A percentile compares a stretch with the other conserved stretches of the same genome.
Conservation (phyloP, 345 rosid genomes). For the Hypericum androsaemum region DNA sequence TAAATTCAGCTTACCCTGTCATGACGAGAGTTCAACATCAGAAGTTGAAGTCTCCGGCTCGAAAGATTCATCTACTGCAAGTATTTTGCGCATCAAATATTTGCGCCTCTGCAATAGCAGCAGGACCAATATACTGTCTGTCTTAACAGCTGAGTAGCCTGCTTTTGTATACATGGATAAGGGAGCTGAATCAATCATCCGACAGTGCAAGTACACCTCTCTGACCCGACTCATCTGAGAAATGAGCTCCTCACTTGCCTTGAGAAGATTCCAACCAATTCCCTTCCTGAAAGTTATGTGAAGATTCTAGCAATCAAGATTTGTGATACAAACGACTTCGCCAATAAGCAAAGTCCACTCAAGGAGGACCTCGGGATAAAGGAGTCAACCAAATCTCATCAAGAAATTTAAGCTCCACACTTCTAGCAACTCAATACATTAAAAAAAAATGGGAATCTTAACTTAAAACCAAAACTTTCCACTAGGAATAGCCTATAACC, state of each 20-base stretch:
- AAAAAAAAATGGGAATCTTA: not conserved
- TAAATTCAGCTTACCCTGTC: slow-evolving; percentile 18
- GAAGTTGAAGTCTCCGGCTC: slow-evolving; percentile 21
- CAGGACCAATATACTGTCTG: slow-evolving; percentile 58
- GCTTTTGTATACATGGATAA: slow-evolving; percentile 80
- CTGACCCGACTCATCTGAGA: slow-evolving; percentile 41
- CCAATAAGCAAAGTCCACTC: too few relatives aligned
- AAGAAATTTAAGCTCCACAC: too few relatives aligned
- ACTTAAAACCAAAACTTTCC: too few relatives aligned
- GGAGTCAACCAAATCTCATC: too few relatives aligned
- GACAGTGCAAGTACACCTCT: slow-evolving; percentile 84
- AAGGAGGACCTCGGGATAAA: too few relatives aligned
- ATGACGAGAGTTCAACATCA: slow-evolving; percentile 31
- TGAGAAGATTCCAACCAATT: slow-evolving; percentile 90
- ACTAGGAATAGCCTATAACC: too few relatives aligned
- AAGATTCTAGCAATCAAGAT: slow-evolving; percentile 4
- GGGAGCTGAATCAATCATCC: slow-evolving; percentile 84
- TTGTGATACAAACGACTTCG: not conserved
- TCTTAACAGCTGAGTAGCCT: slow-evolving; percentile 58
- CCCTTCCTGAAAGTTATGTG: slow-evolving; percentile 52
- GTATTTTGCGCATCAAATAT: slow-evolving; percentile 86
- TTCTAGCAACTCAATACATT: not conserved
- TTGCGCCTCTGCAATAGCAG: slow-evolving; percentile 79
- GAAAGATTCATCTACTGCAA: slow-evolving; percentile 23
- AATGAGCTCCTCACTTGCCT: slow-evolving; percentile 79